Evolutionary conservation across 2,329 filamentous ascomycete species (phyloP).

Genomic region (Diaporthe caulivora): DNA sequence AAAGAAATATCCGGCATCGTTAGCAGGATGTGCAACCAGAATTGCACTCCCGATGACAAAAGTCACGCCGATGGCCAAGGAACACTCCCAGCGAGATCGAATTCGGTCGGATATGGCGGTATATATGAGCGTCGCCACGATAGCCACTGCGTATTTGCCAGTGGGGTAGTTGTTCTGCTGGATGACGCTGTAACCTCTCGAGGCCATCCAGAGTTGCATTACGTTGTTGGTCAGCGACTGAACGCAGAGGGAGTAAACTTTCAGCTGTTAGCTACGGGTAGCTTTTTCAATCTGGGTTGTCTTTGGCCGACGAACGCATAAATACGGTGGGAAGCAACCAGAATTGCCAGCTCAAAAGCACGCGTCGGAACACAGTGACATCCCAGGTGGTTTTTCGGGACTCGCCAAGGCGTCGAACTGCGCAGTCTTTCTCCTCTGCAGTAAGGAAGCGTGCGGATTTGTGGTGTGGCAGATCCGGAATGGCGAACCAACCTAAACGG

Average conservation of each 20-base stretch:
- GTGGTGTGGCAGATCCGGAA: constrained; percentile 57
- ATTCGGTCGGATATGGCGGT: constrained; percentile 56
- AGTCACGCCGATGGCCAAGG: constrained; percentile 55
- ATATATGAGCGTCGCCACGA: constrained; percentile 56
- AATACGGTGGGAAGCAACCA: constrained; percentile 58
- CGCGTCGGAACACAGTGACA: constrained; percentile 30
- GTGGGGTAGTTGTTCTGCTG: constrained; percentile 61
- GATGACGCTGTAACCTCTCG: constrained; percentile 55
- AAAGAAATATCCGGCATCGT: constrained; percentile 54
- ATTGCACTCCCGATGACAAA: constrained; percentile 56
- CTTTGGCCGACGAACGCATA: constrained; percentile 51
- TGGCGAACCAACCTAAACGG: constrained; percentile 56
- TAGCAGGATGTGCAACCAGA: constrained; percentile 49
- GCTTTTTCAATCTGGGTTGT: not conserved
- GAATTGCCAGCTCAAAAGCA: constrained; percentile 57
- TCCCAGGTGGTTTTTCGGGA: constrained; percentile 40
- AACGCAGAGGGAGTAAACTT: constrained; percentile 57
- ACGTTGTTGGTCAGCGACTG: constrained; percentile 59
- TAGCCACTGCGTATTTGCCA: constrained; percentile 55
- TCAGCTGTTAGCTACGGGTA: not conserved
- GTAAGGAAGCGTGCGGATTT: constrained; percentile 55
- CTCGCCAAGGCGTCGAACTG: constrained; percentile 52
- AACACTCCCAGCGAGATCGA: constrained; percentile 58
- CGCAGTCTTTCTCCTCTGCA: constrained; percentile 51
- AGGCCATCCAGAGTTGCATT: constrained; percentile 59